A percentile compares a stretch with the other conserved stretches of the same genome.
Evolutionary conservation across 306 rosid species (phyloP).

Genomic region (Cucurbita argyrosperma): DNA sequence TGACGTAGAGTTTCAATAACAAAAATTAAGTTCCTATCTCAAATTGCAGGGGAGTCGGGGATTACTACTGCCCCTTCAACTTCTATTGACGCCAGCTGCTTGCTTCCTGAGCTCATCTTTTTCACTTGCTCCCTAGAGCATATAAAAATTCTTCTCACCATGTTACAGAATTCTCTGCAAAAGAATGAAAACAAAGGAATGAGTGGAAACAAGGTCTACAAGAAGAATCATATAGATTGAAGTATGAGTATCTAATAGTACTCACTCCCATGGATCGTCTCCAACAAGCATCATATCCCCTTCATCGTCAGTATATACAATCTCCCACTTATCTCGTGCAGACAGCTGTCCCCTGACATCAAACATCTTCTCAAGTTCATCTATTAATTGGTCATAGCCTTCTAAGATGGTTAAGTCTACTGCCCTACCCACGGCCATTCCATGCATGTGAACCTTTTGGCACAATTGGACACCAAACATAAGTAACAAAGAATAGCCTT

Average conservation of each 20-base stretch:
- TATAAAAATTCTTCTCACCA: slow-evolving; percentile 77
- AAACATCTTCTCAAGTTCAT: slow-evolving; percentile 75
- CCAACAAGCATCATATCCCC: slow-evolving; percentile 90
- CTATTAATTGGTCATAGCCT: slow-evolving; percentile 63
- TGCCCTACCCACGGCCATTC: slow-evolving; percentile 86
- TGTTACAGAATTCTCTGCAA: slow-evolving; percentile 70
- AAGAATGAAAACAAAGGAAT: slow-evolving; percentile 1
- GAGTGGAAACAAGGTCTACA: background rate
- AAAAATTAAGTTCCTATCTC: slow-evolving; percentile 13
- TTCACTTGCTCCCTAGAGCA: slow-evolving; percentile 67
- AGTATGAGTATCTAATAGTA: background rate
- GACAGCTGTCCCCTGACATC: slow-evolving; percentile 71
- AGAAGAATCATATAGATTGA: background rate
- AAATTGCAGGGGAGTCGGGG: slow-evolving; percentile 42
- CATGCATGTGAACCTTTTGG: slow-evolving; percentile 94
- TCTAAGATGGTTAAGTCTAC: slow-evolving; percentile 73
- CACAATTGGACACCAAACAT: slow-evolving; percentile 4
- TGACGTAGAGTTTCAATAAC: background rate
- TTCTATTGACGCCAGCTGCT: slow-evolving; percentile 39
- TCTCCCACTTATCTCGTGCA: slow-evolving; percentile 51
- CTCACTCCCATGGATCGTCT: slow-evolving; percentile 89
- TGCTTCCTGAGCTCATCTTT: slow-evolving; percentile 58
- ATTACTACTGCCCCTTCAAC: slow-evolving; percentile 42
- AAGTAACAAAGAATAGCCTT: background rate
- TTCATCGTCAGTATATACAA: slow-evolving; percentile 79